These are phyloP conservation scores for Coelastrella sp. DNA, from an alignment of 139 green algal genomes.

Conservation along the genomic window DNA sequence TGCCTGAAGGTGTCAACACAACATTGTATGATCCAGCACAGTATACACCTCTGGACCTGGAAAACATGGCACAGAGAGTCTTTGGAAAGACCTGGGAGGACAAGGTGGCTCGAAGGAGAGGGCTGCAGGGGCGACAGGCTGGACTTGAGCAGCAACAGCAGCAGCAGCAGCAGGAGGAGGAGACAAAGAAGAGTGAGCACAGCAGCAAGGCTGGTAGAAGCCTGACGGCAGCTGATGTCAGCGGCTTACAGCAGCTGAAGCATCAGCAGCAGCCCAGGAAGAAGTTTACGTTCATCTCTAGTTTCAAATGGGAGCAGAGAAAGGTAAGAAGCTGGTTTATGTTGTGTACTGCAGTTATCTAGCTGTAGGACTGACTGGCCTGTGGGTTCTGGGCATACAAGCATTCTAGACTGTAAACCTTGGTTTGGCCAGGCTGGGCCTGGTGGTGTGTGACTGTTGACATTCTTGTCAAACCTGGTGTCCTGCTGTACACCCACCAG, in stretches of 20 bases:
- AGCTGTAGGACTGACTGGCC: too few relatives aligned
- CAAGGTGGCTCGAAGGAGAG: neutral
- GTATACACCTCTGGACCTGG: conserved; percentile 16
- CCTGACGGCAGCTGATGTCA: too few relatives aligned
- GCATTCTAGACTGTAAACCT: too few relatives aligned
- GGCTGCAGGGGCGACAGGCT: neutral
- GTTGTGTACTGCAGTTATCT: too few relatives aligned
- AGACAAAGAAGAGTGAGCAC: too few relatives aligned
- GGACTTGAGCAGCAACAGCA: conserved; percentile 21
- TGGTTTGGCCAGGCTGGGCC: too few relatives aligned
- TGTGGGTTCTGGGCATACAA: too few relatives aligned
- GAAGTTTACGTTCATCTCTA: conserved; percentile 38
- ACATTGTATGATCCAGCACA: conserved; percentile 32
- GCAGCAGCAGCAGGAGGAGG: conserved; percentile 17
- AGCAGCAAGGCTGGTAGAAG: too few relatives aligned
- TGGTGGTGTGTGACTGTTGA: too few relatives aligned
- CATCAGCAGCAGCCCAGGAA: conserved; percentile 1
- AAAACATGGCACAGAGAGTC: conserved; percentile 44
- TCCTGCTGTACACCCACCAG: too few relatives aligned
- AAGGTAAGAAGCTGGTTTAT: neutral
- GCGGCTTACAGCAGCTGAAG: too few relatives aligned
- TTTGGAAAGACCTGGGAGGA: conserved; percentile 54
- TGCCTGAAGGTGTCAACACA: conserved; percentile 67
- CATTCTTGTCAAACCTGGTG: too few relatives aligned
- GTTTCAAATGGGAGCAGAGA: conserved; percentile 51